These are phyloP conservation scores for Vitis labrusca DNA, from an alignment of 164 flowering plant species.

Conservation along the genomic window DNA sequence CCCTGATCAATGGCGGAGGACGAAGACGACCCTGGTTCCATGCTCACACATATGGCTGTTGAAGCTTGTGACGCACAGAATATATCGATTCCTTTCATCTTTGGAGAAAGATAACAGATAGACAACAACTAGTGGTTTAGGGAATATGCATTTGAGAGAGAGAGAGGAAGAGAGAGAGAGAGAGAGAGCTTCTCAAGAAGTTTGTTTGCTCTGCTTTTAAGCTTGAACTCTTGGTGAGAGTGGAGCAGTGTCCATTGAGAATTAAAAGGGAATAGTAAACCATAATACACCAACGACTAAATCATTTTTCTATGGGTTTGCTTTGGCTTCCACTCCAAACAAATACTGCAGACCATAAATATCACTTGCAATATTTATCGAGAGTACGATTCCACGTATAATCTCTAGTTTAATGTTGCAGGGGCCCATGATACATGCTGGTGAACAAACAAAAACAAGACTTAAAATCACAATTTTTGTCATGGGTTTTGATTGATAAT, in stretches of 20 bases:
- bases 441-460: too few relatives aligned
- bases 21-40: slow-evolving; percentile 28
- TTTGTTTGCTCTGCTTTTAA: slow-evolving; percentile 12
- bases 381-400: too few relatives aligned
- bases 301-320: too few relatives aligned
- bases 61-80: slow-evolving; percentile 58
- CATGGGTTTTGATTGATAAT: too few relatives aligned
- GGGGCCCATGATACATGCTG: too few relatives aligned
- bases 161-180: slow-evolving; percentile 5
- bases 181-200: slow-evolving; percentile 5
- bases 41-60: slow-evolving; percentile 43
- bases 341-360: too few relatives aligned
- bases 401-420: too few relatives aligned
- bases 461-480: too few relatives aligned
- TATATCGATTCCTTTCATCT: slow-evolving; percentile 39
- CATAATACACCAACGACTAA: too few relatives aligned
- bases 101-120: background rate
- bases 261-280: too few relatives aligned
- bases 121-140: slow-evolving; percentile 14
- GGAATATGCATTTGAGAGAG: slow-evolving; percentile 18
- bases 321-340: too few relatives aligned
- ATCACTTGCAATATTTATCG: too few relatives aligned
- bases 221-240: background rate
- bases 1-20: slow-evolving; percentile 18
- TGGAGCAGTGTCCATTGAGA: background rate